Evolutionary conservation across 2,329 filamentous ascomycete genomes (phyloP), one percentile per base, ranked within the genome.

Genomic region (Graphilbum sp.): DNA sequence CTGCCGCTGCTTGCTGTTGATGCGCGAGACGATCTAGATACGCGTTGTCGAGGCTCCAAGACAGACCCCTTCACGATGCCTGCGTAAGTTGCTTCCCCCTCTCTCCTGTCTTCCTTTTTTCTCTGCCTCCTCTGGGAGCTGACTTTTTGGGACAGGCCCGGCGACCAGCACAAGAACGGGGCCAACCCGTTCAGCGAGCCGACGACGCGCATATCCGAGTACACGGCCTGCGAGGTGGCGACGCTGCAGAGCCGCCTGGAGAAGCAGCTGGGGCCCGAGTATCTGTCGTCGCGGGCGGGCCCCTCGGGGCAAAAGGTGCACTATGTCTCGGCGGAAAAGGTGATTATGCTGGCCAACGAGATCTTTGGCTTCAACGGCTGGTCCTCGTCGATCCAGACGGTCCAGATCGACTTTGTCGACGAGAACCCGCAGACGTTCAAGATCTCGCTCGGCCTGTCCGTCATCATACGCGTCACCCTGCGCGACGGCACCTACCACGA

Each of bases 281-380:
- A 92, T 56, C 83, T 98, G 41, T 96, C 88, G 2, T 74, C 84
- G 32, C 72, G 90, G 51, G 67, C 80, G 13, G 90, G 90, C 3
- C 79, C 86, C 12, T 80, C 78, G 10, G 87, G 87, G 36, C 73
- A 79, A 46, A 88, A 82, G 54, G 82, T 98, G 16, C 85, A 93
- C 55, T 98, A 98, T 58, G 68, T 98, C 37, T 76, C 86, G n/a
- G 87, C 86, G 1, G 88, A 96, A 53, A 98, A 98, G 62, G 87
- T 82, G 53, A 98, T 98, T 55, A 81, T 83, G 41, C 77, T 95
- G 37, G 87, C 87, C 38, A 95, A 95, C 51, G 84, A 95, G 55
- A 78, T 95, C 1, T 94, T 95, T 60, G 87, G 87, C 10, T 95
- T 95, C 64, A 94, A 95, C 59, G 87, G 87, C 50, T 98, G 90